These are phyloP conservation scores for Trichoderma sp. DNA, from an alignment of 2,329 filamentous ascomycete species.

Conservation along the genomic window DNA sequence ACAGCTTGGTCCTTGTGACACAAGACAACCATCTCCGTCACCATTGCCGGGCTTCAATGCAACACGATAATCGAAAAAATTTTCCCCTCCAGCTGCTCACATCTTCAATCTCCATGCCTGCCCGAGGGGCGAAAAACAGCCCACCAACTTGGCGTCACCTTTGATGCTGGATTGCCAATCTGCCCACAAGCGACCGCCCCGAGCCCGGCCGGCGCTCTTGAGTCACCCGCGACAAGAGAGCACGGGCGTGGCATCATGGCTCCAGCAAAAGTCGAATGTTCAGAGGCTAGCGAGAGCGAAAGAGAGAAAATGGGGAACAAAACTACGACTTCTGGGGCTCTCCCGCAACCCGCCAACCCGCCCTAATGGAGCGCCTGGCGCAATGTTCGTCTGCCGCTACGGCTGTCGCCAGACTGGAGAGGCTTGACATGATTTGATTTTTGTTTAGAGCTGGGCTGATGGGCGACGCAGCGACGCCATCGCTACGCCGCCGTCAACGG, in stretches of 20 bases:
- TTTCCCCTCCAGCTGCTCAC: neutral
- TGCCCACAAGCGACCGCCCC: constrained; percentile 10
- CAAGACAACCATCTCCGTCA: neutral
- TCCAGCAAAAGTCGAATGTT: constrained; percentile 17
- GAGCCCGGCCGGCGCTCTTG: constrained; percentile 13
- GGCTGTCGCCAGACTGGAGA: neutral
- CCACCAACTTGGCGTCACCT: constrained; percentile 17
- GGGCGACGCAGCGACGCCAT: neutral
- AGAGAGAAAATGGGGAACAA: neutral
- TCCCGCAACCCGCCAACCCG: neutral
- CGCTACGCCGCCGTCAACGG: constrained; percentile 5
- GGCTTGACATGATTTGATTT: neutral
- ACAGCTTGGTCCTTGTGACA: constrained; percentile 4
- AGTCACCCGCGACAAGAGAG: constrained; percentile 17
- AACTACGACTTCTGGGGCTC: neutral
- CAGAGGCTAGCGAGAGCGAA: neutral
- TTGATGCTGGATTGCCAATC: constrained; percentile 8
- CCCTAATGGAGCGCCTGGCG: neutral
- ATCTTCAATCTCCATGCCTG: neutral
- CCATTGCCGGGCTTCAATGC: neutral
- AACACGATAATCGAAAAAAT: neutral
- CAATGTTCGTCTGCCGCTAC: constrained; percentile 13
- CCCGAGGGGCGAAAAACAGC: constrained; percentile 23
- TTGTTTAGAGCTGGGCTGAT: constrained; percentile 4
- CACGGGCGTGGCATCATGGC: constrained; percentile 21